phyloP scores from a whole-genome alignment of 768 basidiomycete genomes.

The Glaciozyma antarctica region DNA sequence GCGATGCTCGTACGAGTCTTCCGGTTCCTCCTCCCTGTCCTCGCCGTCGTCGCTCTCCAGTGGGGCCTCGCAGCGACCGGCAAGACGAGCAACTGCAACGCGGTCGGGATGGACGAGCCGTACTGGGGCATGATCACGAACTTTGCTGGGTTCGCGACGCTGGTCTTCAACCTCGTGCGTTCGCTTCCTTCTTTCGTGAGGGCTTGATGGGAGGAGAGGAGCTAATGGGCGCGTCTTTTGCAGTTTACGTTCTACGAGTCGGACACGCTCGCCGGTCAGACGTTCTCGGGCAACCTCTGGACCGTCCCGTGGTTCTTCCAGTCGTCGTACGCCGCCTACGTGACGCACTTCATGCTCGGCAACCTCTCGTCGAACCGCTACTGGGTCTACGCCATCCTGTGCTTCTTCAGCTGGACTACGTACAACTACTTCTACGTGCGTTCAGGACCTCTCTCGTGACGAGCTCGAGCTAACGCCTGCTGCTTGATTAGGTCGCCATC shows the following conservation, averaged over 20 bases:
- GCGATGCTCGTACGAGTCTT: slow-evolving; percentile 36
- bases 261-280: slow-evolving; percentile 33
- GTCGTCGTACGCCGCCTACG: slow-evolving; percentile 34
- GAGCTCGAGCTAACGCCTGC: neutral
- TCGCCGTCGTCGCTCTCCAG: slow-evolving; percentile 35
- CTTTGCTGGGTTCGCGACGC: slow-evolving; percentile 34
- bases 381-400: slow-evolving; percentile 36
- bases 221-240: neutral
- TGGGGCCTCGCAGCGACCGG: slow-evolving; percentile 35
- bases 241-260: slow-evolving; percentile 36
- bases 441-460: neutral
- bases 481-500: slow-evolving; percentile 25
- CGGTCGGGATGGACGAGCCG: slow-evolving; percentile 36
- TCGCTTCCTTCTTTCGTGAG: neutral
- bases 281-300: slow-evolving; percentile 38
- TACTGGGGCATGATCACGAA: slow-evolving; percentile 34
- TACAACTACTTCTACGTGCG: slow-evolving; percentile 36
- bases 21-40: slow-evolving; percentile 38
- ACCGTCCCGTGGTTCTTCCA: slow-evolving; percentile 38
- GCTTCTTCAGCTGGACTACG: slow-evolving; percentile 36
- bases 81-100: slow-evolving; percentile 34
- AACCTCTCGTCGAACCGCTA: slow-evolving; percentile 36
- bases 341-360: slow-evolving; percentile 37
- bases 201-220: neutral
- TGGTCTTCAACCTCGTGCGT: slow-evolving; percentile 35